A percentile compares a stretch with the other conserved stretches of the same genome.
Evolutionary conservation across 805 yeast species (phyloP).

Genomic region (Saccharomyces kudriavzevii): DNA sequence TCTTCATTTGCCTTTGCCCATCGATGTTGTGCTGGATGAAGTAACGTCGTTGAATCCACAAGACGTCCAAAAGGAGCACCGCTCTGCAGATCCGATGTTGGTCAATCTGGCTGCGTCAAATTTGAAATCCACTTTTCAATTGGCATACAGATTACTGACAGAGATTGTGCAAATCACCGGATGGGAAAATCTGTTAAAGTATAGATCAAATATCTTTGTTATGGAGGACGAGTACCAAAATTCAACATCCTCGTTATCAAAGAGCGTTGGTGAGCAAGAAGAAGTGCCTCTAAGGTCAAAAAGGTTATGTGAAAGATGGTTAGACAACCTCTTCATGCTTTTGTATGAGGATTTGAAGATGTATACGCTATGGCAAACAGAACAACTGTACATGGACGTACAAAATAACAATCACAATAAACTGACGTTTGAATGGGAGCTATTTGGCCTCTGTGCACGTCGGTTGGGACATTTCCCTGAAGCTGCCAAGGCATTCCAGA

Average conservation of each 20-base stretch:
- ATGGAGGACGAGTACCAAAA: constrained; percentile 54
- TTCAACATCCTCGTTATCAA: constrained; percentile 9
- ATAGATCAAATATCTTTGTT: constrained; percentile 57
- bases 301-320: constrained; percentile 68
- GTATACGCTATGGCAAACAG: constrained; percentile 91
- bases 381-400: constrained; percentile 77
- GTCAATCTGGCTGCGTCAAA: constrained; percentile 61
- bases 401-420: constrained; percentile 75
- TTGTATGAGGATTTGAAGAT: constrained; percentile 70
- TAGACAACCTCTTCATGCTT: constrained; percentile 64
- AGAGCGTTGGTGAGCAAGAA: constrained; percentile 9
- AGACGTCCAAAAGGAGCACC: constrained; percentile 59
- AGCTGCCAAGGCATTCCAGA: constrained; percentile 75
- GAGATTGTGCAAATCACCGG: constrained; percentile 60
- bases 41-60: constrained; percentile 60
- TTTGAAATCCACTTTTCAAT: constrained; percentile 49
- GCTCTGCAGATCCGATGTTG: constrained; percentile 53
- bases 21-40: constrained; percentile 62
- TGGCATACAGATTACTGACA: constrained; percentile 53
- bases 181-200: constrained; percentile 58
- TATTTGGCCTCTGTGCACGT: constrained; percentile 76
- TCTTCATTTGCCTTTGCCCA: constrained; percentile 68
- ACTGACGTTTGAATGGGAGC: constrained; percentile 84
- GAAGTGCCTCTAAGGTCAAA: constrained; percentile 45
- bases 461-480: constrained; percentile 81